Percentiles rank a stretch among this genome's conserved stretches.
These are phyloP conservation scores for Talaromyces verruculosus DNA, from an alignment of 2,329 filamentous ascomycete genomes.

Conservation along the genomic window DNA sequence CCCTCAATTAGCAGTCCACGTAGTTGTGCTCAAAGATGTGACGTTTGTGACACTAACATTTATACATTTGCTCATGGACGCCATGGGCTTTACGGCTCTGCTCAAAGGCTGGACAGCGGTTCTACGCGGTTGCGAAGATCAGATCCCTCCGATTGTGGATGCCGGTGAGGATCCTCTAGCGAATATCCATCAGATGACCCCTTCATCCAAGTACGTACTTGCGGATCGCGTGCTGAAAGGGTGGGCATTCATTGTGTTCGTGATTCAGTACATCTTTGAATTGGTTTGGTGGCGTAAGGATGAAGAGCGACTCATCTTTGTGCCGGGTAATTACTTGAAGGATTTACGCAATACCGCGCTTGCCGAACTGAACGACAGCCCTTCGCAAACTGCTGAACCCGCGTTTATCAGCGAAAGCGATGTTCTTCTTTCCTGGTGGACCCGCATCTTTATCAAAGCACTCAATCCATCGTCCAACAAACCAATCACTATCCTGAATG, in stretches of 20 bases:
- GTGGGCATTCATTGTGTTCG: conserved; percentile 16
- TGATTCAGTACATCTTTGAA: conserved; percentile 1
- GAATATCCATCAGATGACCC: conserved; percentile 6
- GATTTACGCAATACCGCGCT: conserved; percentile 30
- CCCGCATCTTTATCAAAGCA: conserved; percentile 31
- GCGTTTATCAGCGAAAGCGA: conserved; percentile 52
- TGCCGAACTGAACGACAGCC: conserved; percentile 4
- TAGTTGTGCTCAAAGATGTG: conserved; percentile 52
- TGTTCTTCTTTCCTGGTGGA: conserved; percentile 46
- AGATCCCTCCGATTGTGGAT: conserved; percentile 28
- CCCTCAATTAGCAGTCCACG: conserved; percentile 51
- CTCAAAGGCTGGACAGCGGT: conserved; percentile 50
- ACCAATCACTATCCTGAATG: conserved; percentile 42
- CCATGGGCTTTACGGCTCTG: conserved; percentile 45
- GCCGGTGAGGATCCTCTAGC: conserved; percentile 15
- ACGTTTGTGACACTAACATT: conserved; percentile 51
- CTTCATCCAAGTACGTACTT: conserved; percentile 12
- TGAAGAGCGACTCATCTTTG: conserved; percentile 42
- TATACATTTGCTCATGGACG: conserved; percentile 53
- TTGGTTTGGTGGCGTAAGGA: conserved; percentile 28
- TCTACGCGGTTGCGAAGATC: conserved; percentile 44
- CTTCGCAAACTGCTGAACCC: conserved; percentile 14
- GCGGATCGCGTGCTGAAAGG: conserved; percentile 12
- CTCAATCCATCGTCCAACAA: conserved; percentile 30
- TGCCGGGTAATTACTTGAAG: conserved; percentile 37